phyloP scores from a whole-genome alignment of 2,329 filamentous ascomycete species.

The Lecanicillium sp. region DNA sequence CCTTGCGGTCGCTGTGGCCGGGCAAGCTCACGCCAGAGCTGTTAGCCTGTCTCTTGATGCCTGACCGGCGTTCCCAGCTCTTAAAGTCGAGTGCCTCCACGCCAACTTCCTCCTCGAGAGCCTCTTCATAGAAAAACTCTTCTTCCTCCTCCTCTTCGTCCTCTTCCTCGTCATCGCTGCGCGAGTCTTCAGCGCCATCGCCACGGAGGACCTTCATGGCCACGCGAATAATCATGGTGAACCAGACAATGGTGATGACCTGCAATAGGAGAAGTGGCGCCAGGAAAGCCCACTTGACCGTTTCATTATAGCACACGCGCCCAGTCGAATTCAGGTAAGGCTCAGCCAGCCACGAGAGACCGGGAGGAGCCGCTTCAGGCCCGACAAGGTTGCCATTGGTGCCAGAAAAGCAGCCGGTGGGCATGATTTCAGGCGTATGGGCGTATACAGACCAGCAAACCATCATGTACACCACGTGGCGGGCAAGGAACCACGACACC shows the following conservation, averaged over 20 bases:
- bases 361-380: constrained; percentile 41
- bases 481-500: constrained; percentile 71
- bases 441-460: constrained; percentile 77
- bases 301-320: constrained; percentile 70
- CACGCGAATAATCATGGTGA: constrained; percentile 78
- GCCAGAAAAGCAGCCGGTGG: constrained; percentile 64
- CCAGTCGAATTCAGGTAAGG: constrained; percentile 67
- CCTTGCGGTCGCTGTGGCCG: constrained; percentile 69
- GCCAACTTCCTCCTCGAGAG: constrained; percentile 66
- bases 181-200: constrained; percentile 70
- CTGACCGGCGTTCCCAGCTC: constrained; percentile 51
- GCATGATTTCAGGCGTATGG: constrained; percentile 54
- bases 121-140: constrained; percentile 46
- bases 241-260: constrained; percentile 77
- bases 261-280: constrained; percentile 71
- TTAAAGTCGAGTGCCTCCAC: constrained; percentile 64
- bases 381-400: constrained; percentile 45
- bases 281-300: constrained; percentile 71
- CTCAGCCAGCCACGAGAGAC: constrained; percentile 58
- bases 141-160: constrained; percentile 52
- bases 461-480: constrained; percentile 72
- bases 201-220: constrained; percentile 74
- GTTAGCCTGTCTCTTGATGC: constrained; percentile 44
- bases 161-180: constrained; percentile 79
- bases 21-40: constrained; percentile 58